Conservation (phyloP, 192 early-diverging fungal species). For the Phycomyces nitens region DNA sequence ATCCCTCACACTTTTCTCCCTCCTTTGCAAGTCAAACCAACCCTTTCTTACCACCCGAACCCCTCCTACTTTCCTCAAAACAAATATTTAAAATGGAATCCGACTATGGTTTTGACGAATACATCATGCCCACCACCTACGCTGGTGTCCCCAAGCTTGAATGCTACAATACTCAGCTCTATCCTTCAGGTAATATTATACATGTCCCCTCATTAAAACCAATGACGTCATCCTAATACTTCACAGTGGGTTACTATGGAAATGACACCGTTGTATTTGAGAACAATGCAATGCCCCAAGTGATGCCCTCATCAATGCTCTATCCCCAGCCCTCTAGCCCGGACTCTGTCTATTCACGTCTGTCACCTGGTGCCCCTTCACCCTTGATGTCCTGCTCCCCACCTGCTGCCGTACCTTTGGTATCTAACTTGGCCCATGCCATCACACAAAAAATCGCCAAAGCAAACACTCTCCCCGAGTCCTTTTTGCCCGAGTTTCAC, state of each 20-base stretch:
- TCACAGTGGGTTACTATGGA: slow-evolving; percentile 20
- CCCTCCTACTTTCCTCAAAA: slow-evolving; percentile 3
- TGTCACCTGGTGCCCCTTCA: slow-evolving; percentile 21
- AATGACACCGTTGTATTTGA: too few species aligned
- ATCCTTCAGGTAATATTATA: slow-evolving; percentile 10
- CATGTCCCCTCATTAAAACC: background rate
- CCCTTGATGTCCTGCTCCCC: background rate
- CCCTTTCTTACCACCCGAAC: background rate
- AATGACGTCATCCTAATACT: slow-evolving; percentile 11
- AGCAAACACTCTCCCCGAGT: slow-evolving; percentile 32
- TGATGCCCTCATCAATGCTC: too few species aligned
- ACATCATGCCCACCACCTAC: slow-evolving; percentile 30
- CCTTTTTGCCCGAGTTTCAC: slow-evolving; percentile 36
- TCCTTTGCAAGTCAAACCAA: background rate
- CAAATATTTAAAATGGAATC: slow-evolving; percentile 13
- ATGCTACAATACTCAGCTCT: slow-evolving; percentile 14
- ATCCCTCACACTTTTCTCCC: background rate
- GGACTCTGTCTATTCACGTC: slow-evolving; percentile 21
- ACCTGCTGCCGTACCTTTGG: slow-evolving; percentile 2
- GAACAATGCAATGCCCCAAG: too few species aligned
- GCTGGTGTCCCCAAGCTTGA: slow-evolving; percentile 22
- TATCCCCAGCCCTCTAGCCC: slow-evolving; percentile 20
- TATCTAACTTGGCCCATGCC: slow-evolving; percentile 10
- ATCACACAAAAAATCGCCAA: slow-evolving; percentile 38
- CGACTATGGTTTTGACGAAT: slow-evolving; percentile 29